phyloP scores from a whole-genome alignment of 352 stramenopile species.

The Lagenidium giganteum region DNA sequence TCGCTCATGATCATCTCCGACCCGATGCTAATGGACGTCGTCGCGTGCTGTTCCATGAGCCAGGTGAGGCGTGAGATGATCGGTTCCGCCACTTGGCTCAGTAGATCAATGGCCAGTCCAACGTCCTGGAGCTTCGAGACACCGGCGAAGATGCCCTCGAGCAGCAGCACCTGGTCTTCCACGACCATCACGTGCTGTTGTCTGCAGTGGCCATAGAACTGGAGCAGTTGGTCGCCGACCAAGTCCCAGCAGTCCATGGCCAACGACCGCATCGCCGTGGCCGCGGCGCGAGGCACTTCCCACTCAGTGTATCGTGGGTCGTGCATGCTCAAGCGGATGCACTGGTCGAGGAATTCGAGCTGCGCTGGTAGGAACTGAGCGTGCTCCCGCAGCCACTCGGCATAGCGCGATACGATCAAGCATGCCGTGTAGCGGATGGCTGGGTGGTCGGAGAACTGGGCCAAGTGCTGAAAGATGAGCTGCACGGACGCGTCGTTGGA shows the following conservation, averaged over 20 bases:
- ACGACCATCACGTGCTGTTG: slow-evolving; percentile 65
- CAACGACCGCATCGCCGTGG: slow-evolving; percentile 62
- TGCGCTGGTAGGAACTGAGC: slow-evolving; percentile 39
- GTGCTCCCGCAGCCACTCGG: slow-evolving; percentile 57
- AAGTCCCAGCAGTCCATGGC: slow-evolving; percentile 76
- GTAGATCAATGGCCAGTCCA: slow-evolving; percentile 29
- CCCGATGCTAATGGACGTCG: slow-evolving; percentile 26
- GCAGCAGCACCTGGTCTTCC: slow-evolving; percentile 81
- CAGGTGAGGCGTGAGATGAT: slow-evolving; percentile 54
- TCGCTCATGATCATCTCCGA: slow-evolving; percentile 46
- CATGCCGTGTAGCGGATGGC: slow-evolving; percentile 84
- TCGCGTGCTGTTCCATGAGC: no score
- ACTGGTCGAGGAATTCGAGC: slow-evolving; percentile 68
- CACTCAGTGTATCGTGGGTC: slow-evolving; percentile 51
- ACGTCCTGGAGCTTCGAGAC: slow-evolving; percentile 46
- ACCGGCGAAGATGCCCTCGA: slow-evolving; percentile 70
- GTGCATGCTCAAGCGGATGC: slow-evolving; percentile 47
- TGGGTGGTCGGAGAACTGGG: slow-evolving; percentile 66
- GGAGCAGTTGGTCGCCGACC: slow-evolving; percentile 56
- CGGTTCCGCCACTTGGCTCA: slow-evolving; percentile 67
- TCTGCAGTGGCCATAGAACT: slow-evolving; percentile 71
- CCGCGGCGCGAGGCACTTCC: slow-evolving; percentile 70
- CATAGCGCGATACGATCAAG: slow-evolving; percentile 81
- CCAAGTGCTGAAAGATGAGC: slow-evolving; percentile 73
- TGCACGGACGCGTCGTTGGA: slow-evolving; percentile 39